Percentiles rank a stretch among this genome's conserved stretches.
Conservation (phyloP, 2,329 filamentous ascomycete genomes). For the Pyricularia pennisetigena region DNA sequence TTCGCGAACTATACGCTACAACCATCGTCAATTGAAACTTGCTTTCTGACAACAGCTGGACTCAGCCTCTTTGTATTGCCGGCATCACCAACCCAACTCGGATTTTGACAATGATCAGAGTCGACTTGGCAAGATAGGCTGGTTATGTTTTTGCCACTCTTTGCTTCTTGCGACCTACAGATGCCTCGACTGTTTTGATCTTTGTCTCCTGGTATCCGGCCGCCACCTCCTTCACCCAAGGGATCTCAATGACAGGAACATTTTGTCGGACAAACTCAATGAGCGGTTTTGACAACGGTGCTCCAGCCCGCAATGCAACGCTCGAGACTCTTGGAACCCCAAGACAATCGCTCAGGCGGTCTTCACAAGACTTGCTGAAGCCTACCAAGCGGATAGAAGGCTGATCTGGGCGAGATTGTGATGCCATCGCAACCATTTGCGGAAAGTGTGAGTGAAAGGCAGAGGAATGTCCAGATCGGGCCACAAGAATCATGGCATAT, state of each 20-base stretch:
- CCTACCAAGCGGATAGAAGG: conserved; percentile 47
- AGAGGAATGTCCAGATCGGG: conserved; percentile 45
- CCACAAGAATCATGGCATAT: conserved; percentile 48
- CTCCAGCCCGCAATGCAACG: conserved; percentile 45
- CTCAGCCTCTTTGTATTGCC: neutral
- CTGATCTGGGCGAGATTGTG: conserved; percentile 25
- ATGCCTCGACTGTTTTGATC: conserved; percentile 32
- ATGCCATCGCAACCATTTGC: conserved; percentile 34
- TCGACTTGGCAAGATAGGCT: neutral
- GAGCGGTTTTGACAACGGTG: conserved; percentile 46
- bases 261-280: conserved; percentile 42
- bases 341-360: conserved; percentile 44
- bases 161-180: conserved; percentile 26
- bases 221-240: conserved; percentile 44
- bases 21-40: no score
- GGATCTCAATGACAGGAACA: conserved; percentile 40
- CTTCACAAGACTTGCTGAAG: conserved; percentile 50
- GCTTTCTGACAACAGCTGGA: no score
- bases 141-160: neutral
- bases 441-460: conserved; percentile 51
- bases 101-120: neutral
- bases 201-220: conserved; percentile 31
- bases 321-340: conserved; percentile 56
- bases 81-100: neutral
- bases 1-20: no score